Evolutionary conservation across 495 filamentous ascomycete species (phyloP).

Genomic region (Penicillium antarcticum): DNA sequence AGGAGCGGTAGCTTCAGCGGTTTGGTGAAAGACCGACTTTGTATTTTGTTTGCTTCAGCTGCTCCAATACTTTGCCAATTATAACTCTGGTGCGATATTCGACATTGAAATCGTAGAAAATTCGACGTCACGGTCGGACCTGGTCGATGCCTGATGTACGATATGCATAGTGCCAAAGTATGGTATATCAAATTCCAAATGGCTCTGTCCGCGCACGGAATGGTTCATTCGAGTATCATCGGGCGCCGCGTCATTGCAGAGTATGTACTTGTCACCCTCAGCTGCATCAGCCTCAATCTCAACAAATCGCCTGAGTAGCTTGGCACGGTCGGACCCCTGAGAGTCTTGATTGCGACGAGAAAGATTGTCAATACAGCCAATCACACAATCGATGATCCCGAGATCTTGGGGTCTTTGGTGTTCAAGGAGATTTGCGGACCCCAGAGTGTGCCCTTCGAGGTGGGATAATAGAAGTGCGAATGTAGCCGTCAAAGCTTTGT

Average conservation of each 20-base stretch:
- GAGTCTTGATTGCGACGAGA: conserved; percentile 26
- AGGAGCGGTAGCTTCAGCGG: background rate
- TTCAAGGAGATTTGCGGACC: conserved; percentile 24
- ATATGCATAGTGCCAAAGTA: conserved; percentile 42
- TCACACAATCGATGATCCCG: conserved; percentile 19
- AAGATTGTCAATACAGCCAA: conserved; percentile 37
- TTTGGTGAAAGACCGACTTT: background rate
- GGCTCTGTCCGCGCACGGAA: conserved; percentile 6
- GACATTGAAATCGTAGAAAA: background rate
- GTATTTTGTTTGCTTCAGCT: background rate
- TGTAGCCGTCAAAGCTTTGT: conserved; percentile 45
- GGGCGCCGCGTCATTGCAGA: background rate
- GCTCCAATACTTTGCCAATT: background rate
- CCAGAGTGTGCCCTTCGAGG: conserved; percentile 28
- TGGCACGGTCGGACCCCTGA: conserved; percentile 4
- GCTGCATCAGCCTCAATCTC: conserved; percentile 12
- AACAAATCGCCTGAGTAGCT: conserved; percentile 1
- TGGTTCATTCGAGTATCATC: background rate
- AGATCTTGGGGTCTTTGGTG: conserved; percentile 31
- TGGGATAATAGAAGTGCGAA: conserved; percentile 44
- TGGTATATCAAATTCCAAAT: conserved; percentile 25
- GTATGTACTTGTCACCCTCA: conserved; percentile 2
- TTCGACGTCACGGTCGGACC: background rate
- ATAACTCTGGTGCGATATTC: background rate
- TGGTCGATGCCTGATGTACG: background rate